Base-by-base conservation (phyloP, 768 basidiomycete genomes). In the Coprinopsis cinerea region DNA sequence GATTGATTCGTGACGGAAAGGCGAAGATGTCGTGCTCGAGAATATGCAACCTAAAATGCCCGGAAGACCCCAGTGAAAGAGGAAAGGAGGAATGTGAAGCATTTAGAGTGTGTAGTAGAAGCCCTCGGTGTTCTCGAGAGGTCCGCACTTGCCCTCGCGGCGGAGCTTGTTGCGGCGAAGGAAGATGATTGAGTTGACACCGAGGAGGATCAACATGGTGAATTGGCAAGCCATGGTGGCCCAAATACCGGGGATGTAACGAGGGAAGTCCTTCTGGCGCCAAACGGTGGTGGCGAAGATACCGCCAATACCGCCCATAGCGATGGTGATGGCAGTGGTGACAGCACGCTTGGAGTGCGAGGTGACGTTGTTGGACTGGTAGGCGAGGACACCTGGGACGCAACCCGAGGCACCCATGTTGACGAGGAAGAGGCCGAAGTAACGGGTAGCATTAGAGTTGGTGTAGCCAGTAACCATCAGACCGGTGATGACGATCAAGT, bases 201-300 rank as follows among this genome's bases (percentile, higher is more conserved):
- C 49, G 15, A 67, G 49, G 10, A 68, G 55, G 14, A 51, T 15
- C 18, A 71, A 42, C 58, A 68, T 64, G 3, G 63, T 49, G 23
- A 68, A 53, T 45, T 71, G 69, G 51, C 64, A 66, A 14, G 61
- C 67, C 20, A 70, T 64, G 2, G 64, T 67, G 1, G 65, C 64
- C 66, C 67, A 69, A 17, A 69, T 60, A 1, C 68, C 69, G 60
- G 49, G 39, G n/a, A 71, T 59, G 58, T 76, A 78, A 56, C 59
- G 55, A 1, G 70, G 70, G 39, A 61, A 65, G 46, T 72, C 69
- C 41, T 63, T 36, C 45, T 69, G 59, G 7, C 65, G 61, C 52
- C 60, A 72, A 51, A 68, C 65, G 34, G 63, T 66, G 3, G 69
- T 68, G 13, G 68, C 68, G 26, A 70, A 58, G 49, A 72, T 67